Percentiles rank a stretch among this genome's conserved stretches.
phyloP scores from a whole-genome alignment of 1,284 basidiomycete species.

The Acaromyces ingoldii region DNA sequence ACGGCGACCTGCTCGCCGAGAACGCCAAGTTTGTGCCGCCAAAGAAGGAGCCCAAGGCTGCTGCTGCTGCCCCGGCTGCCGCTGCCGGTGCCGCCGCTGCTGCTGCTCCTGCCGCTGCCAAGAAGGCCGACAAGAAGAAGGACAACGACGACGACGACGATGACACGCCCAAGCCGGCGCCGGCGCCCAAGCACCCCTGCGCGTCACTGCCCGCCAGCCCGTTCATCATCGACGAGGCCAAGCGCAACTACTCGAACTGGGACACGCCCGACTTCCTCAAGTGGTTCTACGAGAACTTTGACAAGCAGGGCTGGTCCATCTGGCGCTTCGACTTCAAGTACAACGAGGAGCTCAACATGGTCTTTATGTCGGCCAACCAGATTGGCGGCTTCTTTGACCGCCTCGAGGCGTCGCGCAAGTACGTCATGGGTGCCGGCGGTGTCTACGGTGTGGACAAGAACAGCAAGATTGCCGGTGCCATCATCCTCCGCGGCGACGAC shows the following conservation, averaged over 20 bases:
- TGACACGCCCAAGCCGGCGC: constrained; percentile 56
- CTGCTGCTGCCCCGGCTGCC: constrained; percentile 21
- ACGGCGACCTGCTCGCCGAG: constrained; percentile 66
- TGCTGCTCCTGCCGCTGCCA: constrained; percentile 64
- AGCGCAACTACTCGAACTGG: constrained; percentile 94
- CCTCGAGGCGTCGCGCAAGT: constrained; percentile 55
- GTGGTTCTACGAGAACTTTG: constrained; percentile 62
- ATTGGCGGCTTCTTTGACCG: constrained; percentile 93
- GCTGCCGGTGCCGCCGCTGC: constrained; percentile 53
- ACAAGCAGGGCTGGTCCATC: constrained; percentile 79
- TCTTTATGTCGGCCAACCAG: constrained; percentile 71
- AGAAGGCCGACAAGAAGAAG: constrained; percentile 53
- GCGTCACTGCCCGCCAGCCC: constrained; percentile 83
- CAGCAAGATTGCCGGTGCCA: constrained; percentile 59
- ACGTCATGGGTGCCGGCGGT: constrained; percentile 83
- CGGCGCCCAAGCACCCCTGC: constrained; percentile 87
- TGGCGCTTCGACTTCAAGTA: constrained; percentile 96
- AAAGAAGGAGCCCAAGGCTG: constrained; percentile 55
- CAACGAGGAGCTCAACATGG: constrained; percentile 58
- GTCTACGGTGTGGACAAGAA: constrained; percentile 79
- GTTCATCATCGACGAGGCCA: constrained; percentile 97
- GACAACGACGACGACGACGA: constrained; percentile 67
- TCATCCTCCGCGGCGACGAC: constrained; percentile 73
- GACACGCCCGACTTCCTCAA: constrained; percentile 61
- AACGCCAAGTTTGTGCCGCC: constrained; percentile 68